These are phyloP conservation scores for Paecilomyces sp. DNA, from an alignment of 2,329 filamentous ascomycete genomes.

Conservation along the genomic window DNA sequence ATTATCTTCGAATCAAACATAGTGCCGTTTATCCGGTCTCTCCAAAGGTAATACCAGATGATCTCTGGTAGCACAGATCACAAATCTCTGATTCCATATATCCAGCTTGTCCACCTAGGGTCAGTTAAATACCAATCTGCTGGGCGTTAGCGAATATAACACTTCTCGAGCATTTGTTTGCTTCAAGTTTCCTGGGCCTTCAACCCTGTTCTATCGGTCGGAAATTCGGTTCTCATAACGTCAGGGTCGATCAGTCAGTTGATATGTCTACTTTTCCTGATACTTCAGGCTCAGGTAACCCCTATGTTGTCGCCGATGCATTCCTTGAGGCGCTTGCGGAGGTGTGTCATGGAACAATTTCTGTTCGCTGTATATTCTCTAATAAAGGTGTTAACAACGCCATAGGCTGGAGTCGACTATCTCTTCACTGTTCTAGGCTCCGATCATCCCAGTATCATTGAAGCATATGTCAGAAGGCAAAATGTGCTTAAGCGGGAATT, in stretches of 20 bases:
- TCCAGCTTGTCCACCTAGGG: background rate
- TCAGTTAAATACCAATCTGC: background rate
- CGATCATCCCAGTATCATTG: slow-evolving; percentile 12
- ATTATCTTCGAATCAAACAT: background rate
- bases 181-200: background rate
- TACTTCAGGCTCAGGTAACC: slow-evolving; percentile 1
- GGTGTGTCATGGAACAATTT: slow-evolving; percentile 2
- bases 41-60: background rate
- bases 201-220: background rate
- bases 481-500: slow-evolving; percentile 7
- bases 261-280: background rate
- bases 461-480: slow-evolving; percentile 10
- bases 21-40: background rate
- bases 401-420: slow-evolving; percentile 9
- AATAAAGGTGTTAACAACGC: slow-evolving; percentile 1
- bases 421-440: slow-evolving; percentile 11
- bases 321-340: slow-evolving; percentile 11
- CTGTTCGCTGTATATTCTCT: background rate
- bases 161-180: background rate
- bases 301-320: slow-evolving; percentile 9
- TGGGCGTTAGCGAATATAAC: background rate
- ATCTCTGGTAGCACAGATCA: background rate
- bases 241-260: background rate
- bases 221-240: background rate
- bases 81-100: background rate